Percentiles rank a stretch among this genome's conserved stretches.
Evolutionary conservation across 257 asterid genomes (phyloP).

Genomic region (Nicotiana undulata): DNA sequence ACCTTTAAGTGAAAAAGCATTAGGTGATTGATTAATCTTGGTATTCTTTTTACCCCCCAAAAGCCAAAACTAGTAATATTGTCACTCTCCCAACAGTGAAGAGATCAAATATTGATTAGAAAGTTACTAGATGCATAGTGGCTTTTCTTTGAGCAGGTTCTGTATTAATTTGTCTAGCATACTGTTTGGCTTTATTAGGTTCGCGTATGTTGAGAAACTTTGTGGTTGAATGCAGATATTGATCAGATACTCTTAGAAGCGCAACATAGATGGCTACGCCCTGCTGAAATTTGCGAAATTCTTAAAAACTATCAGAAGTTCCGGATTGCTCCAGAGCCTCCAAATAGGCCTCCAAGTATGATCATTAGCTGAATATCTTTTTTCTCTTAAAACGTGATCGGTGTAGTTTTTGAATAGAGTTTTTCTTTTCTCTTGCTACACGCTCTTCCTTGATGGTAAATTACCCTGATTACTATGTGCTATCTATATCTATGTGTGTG

Average conservation of each 20-base stretch:
- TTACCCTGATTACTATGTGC: background rate
- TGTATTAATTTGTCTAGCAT: background rate
- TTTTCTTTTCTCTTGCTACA: background rate
- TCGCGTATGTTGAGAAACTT: constrained; percentile 7
- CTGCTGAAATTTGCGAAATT: constrained; percentile 88
- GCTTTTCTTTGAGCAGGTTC: background rate
- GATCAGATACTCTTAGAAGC: constrained; percentile 78
- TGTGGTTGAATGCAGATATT: constrained; percentile 56
- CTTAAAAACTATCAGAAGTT: constrained; percentile 62
- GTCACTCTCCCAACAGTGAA: background rate
- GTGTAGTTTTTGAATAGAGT: background rate
- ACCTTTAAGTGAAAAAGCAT: background rate
- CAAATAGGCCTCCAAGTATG: constrained; percentile 74
- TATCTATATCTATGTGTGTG: background rate
- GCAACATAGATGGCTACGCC: constrained; percentile 85
- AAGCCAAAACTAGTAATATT: background rate
- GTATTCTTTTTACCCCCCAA: background rate
- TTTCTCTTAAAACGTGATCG: background rate
- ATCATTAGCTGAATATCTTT: background rate
- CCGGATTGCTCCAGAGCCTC: constrained; percentile 73
- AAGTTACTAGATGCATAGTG: background rate
- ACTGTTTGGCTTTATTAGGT: too few relatives aligned
- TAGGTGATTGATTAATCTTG: background rate
- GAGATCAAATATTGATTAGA: background rate
- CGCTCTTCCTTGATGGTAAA: background rate